Conservation (phyloP, 768 basidiomycete species). For the Phaeotremella skinneri region DNA sequence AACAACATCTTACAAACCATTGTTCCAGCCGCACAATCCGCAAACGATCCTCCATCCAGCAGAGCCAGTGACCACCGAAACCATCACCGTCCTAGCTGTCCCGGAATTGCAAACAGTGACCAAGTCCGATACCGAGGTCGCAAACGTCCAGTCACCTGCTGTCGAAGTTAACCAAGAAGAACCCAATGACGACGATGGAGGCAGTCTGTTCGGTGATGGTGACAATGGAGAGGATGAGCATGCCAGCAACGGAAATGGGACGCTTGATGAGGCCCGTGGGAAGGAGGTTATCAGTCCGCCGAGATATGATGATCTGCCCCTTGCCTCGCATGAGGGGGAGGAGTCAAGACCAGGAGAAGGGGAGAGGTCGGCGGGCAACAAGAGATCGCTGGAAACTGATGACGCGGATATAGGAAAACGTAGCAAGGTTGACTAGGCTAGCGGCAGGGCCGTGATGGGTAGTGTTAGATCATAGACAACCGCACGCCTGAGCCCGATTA, state of each 20-base stretch:
- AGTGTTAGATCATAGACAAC: too few species aligned
- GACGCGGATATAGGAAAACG: neutral
- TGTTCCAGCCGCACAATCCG: neutral
- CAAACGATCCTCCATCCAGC: neutral
- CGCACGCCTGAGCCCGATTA: too few species aligned
- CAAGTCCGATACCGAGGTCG: neutral
- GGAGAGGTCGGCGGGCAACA: neutral
- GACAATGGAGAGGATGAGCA: neutral
- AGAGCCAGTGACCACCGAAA: neutral
- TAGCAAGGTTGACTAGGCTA: neutral
- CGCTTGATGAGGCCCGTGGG: neutral
- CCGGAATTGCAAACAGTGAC: too few species aligned
- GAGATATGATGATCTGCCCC: neutral
- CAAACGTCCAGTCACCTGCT: neutral
- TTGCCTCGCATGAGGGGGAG: too few species aligned
- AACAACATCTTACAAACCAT: neutral
- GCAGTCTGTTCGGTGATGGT: neutral
- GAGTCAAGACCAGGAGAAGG: neutral
- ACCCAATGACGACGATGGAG: neutral
- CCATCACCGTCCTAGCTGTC: neutral
- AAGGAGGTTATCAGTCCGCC: neutral
- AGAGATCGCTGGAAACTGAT: neutral
- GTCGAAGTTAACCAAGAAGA: neutral
- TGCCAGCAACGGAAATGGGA: neutral
- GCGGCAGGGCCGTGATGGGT: too few species aligned